Base-by-base conservation (phyloP, 83 land plant genomes). In the Picea abies region DNA sequence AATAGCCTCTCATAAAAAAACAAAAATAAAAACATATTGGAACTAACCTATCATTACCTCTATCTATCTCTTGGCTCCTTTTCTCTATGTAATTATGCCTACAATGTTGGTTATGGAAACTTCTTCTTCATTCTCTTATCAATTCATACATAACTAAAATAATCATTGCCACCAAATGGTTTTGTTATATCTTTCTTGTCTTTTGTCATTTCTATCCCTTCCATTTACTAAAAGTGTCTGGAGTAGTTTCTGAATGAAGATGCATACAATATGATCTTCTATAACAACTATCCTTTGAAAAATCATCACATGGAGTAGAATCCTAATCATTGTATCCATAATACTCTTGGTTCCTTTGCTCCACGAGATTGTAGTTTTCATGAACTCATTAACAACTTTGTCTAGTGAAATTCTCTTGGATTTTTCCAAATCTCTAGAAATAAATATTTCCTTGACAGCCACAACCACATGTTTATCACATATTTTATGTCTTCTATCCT, bases 1-100 rank as follows among this genome's bases (percentile, higher is more conserved):
- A 92, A 25, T 64, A 80, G 8, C 94, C 92, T 64, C 82, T 88
- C 58, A 86, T 29, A 90, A 92, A 68, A 63, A 92, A 22, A 83
- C 88, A 32, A 32, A 32, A 32, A 32, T 32, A 32, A 32, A 32
- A 32, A 78, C 94, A 90, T 17, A 81, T 70, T 60, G 44, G 26
- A 14, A 82, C 83, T 22, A 39, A 63, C 35, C 44, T 61, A 15
- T 63, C 76, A 73, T 73, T 15, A 35, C 11, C 56, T 41, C 73
- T 65, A 16, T 84, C 82, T 5, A 81, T 63, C 26, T n/a, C 63
- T 19, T 52, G 39, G 5, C 49, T 80, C 47, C 69, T 62, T 56
- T 5, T 78, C 11, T 62, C 52, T 62, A 72, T n/a, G 47, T 20
- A 17, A 80, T 80, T 63, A 8, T 64, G 69, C 32, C 52, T 35